Evolutionary conservation across 2,329 filamentous ascomycete genomes (phyloP), one percentile per base, ranked within the genome.

Genomic region (Cladosporium sp.): DNA sequence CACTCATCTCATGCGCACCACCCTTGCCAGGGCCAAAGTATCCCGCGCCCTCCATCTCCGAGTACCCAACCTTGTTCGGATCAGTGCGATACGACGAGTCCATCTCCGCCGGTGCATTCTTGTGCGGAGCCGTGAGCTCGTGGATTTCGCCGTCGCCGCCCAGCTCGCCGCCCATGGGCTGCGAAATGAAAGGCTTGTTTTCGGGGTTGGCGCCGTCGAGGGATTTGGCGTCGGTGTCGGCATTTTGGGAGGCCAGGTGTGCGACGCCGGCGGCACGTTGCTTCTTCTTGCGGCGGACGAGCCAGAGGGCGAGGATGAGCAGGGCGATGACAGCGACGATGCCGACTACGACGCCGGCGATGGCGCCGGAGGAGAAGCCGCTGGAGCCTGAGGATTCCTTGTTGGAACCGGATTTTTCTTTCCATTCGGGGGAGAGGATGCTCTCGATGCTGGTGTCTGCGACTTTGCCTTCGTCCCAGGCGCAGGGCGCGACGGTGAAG

Each of bases 401-500:
- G 12, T 28, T 26, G 8, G 54, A 44, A 21, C 51, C 44, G n/a
- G 62, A 59, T 12, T 65, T 51, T 34, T 38, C 36, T 11, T 55
- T 61, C 41, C 28, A 58, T 65, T 73, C 71, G 34, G 71, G 68
- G 34, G 72, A 72, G n/a, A 73, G 67, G 62, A 78, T 76, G 21
- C 71, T 68, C 30, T 70, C 69, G 59, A 78, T 73, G 14, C 70
- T 65, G 4, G 71, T 64, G 21, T 65, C 68, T 4, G 68, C 59
- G 18, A 75, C 69, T 26, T 68, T 70, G 28, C 62, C 63, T 10
- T 64, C 34, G 44, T 76, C 69, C 76, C 76, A 78, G 1, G 66
- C 66, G 69, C 76, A 78, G 12, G 76, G 76, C 3, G 76, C 75
- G 34, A 78, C 68, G 18, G 75, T 78, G 68, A 78, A 78, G 67